Base-by-base conservation (phyloP, 2,329 filamentous ascomycete genomes). In the Aspergillus ustus region DNA sequence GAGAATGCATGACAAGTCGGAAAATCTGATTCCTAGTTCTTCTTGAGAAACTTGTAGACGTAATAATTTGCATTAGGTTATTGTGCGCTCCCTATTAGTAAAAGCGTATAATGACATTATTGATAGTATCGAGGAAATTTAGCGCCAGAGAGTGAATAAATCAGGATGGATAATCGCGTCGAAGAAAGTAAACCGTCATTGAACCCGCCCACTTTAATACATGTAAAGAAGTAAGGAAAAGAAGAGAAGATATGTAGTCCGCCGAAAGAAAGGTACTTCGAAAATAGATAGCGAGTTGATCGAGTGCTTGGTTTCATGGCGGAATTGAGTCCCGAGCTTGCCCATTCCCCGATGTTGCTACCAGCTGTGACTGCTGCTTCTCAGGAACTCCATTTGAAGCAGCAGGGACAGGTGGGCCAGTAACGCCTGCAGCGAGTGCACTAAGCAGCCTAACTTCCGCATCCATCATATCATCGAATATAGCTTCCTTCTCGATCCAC, bases 401-500 rank as follows among this genome's bases (percentile, higher is more conserved):
- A 13, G 54, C 34, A 4, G 49, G 17, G 9, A 51, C 25, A 4
- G 49, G 13, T 28, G 51, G 46, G 29, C 40, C 59, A 25, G 59
- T n/a, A 5, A 49, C 19, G 13, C 20, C 31, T 9, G 53, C 52
- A 7, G 40, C 66, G 19, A 74, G 64, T 9, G 70, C 64, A 29
- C 69, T 75, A 61, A 76, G 75, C n/a, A 77, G 64, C 17, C 70
- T 66, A 19, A 79, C 57, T 63, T 81, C 77, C 0, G 76, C 77
- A 53, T 80, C 74, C 58, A 78, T 78, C 19, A 80, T 62, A 62
- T 81, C 76, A 25, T 80, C 77, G 17, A 81, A 76, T 50, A 81
- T 72, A 28, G 73, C 67, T 52, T 81, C 79, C 60, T 81, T 81
- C 61, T 78, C 75, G 20, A 70, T 66, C 75, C 78, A 81, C 2